Conservation (phyloP, 1,139 yeast species). For the Nadsonia commutata region DNA sequence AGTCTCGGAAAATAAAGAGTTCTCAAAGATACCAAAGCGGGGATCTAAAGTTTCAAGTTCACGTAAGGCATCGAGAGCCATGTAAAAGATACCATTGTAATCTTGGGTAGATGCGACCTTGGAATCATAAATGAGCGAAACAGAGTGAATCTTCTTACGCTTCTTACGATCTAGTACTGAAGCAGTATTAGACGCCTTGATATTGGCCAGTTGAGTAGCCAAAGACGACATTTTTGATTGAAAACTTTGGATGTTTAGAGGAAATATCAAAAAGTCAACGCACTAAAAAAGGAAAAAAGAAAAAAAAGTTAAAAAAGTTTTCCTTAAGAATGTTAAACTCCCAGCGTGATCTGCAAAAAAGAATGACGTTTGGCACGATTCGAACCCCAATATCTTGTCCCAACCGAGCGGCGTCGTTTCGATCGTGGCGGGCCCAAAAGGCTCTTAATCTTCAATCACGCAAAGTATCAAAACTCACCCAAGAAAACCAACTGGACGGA, state of each 20-base stretch:
- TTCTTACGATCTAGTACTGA: conserved; percentile 76
- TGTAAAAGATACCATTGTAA: conserved; percentile 62
- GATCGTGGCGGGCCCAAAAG: no score
- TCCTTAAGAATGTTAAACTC: not conserved
- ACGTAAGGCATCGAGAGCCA: conserved; percentile 61
- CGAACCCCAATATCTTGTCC: no score
- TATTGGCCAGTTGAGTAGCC: conserved; percentile 67
- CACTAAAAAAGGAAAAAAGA: not conserved
- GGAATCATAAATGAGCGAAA: conserved; percentile 76
- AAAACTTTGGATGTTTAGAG: not conserved
- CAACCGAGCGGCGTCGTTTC: no score
- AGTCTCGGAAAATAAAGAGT: conserved; percentile 67
- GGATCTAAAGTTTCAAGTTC: conserved; percentile 59
- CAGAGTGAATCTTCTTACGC: conserved; percentile 74
- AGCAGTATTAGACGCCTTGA: conserved; percentile 52
- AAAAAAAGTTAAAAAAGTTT: not conserved
- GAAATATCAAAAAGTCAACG: no score
- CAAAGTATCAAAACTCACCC: no score
- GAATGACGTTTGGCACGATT: no score
- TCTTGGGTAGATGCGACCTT: conserved; percentile 88
- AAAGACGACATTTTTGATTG: conserved; percentile 24
- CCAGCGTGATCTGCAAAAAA: no score
- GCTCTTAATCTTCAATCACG: no score
- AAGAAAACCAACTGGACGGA: no score
- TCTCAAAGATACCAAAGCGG: conserved; percentile 55